phyloP scores from a whole-genome alignment of 305 asterid genomes.

The Fraxinus baroniana region DNA sequence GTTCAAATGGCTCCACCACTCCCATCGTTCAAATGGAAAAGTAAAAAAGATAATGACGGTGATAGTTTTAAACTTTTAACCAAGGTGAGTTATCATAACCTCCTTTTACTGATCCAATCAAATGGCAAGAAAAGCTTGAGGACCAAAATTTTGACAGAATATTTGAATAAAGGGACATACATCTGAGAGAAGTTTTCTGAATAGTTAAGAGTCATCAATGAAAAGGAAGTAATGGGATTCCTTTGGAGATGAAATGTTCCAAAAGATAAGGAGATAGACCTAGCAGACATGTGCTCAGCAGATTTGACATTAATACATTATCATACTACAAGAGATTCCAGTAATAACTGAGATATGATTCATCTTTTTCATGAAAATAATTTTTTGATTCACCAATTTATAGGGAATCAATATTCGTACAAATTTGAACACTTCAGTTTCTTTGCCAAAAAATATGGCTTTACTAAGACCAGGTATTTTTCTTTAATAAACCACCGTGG shows the following conservation, averaged over 20 bases:
- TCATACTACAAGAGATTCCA: not conserved
- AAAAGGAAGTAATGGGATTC: constrained; percentile 23
- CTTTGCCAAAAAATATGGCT: not conserved
- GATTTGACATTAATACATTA: constrained; percentile 29
- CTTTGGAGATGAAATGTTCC: constrained; percentile 53
- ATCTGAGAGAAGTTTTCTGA: constrained; percentile 27
- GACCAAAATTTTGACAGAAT: constrained; percentile 26
- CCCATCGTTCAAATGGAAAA: not conserved
- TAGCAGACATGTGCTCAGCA: constrained; percentile 27
- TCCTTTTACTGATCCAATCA: constrained; percentile 17
- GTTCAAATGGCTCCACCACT: not conserved
- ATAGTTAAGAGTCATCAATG: constrained; percentile 29
- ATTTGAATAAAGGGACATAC: constrained; percentile 31
- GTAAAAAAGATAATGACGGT: not conserved
- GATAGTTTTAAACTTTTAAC: not conserved
- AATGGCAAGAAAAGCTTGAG: constrained; percentile 25
- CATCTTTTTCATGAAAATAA: not conserved
- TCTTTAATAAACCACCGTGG: not conserved
- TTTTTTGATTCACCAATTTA: not conserved
- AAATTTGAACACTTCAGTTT: not conserved
- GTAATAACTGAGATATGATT: not conserved
- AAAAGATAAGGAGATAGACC: constrained; percentile 58
- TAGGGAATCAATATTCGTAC: not conserved
- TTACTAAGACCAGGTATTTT: not conserved
- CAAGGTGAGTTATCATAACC: not conserved